Evolutionary conservation across 1,139 yeast genomes (phyloP).

Genomic region (Geotrichum fermentans): DNA sequence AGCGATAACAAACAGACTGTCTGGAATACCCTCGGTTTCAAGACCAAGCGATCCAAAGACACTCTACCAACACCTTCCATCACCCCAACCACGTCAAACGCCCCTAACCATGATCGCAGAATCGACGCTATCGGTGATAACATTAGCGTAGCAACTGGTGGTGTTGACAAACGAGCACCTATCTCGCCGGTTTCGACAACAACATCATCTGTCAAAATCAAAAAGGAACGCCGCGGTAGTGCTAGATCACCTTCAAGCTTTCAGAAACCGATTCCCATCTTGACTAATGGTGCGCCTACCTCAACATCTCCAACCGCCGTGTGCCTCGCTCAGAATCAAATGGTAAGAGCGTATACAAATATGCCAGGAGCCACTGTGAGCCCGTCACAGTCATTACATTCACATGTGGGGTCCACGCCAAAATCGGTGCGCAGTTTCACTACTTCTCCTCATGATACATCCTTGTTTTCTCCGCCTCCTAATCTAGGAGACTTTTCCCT

Average conservation of each 20-base stretch:
- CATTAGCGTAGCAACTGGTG: too few relatives aligned
- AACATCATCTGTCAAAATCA: not conserved
- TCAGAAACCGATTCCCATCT: not conserved
- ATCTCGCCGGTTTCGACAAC: not conserved
- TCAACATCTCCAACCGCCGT: not conserved
- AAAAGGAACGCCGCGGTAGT: not conserved
- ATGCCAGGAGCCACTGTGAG: too few relatives aligned
- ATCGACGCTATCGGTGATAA: too few relatives aligned
- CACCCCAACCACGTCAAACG: not conserved
- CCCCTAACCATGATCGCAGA: not conserved
- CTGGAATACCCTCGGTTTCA: not conserved
- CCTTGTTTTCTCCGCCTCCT: not conserved
- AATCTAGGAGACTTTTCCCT: too few relatives aligned
- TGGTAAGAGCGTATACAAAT: too few relatives aligned
- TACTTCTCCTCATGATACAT: not conserved
- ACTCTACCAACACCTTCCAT: not conserved
- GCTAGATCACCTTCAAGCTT: not conserved
- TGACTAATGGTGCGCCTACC: not conserved
- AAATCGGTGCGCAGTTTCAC: not conserved
- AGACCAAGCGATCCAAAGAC: not conserved
- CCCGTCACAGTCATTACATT: not conserved
- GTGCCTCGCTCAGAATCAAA: not conserved
- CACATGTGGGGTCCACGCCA: too few relatives aligned
- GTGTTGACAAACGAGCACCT: too few relatives aligned
- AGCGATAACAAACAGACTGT: not conserved